phyloP scores from a whole-genome alignment of 1,139 yeast genomes.

The Tardiomyces digboiensis region DNA sequence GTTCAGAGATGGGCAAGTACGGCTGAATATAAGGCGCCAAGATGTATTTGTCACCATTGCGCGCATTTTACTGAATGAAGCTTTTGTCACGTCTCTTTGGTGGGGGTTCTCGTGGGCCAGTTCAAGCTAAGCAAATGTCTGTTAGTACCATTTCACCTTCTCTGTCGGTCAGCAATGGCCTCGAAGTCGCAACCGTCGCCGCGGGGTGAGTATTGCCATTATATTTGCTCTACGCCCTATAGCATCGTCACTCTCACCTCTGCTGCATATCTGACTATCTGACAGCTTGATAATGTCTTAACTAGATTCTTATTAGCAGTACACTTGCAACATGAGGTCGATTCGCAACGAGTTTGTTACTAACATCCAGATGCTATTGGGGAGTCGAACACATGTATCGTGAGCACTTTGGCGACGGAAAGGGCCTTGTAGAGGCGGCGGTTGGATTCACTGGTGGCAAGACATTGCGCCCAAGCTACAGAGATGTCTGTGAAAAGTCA shows the following conservation, averaged over 20 bases:
- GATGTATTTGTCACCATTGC: too few species aligned
- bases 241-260: not conserved
- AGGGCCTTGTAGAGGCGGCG: conserved; percentile 62
- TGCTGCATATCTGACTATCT: too few species aligned
- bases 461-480: conserved; percentile 52
- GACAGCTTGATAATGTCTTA: too few species aligned
- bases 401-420: conserved; percentile 45
- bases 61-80: not conserved
- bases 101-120: not conserved
- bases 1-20: too few species aligned
- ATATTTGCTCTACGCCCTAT: too few species aligned
- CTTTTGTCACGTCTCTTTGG: not conserved
- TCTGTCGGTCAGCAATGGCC: not conserved
- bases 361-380: conserved; percentile 64
- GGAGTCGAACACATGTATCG: conserved; percentile 82
- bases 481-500: conserved; percentile 62
- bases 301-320: too few species aligned
- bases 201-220: not conserved
- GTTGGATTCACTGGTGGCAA: conserved; percentile 91
- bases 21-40: too few species aligned
- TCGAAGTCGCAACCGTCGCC: not conserved
- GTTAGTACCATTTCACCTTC: not conserved
- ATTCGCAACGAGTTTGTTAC: too few species aligned
- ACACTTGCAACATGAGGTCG: too few species aligned
- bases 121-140: not conserved